Evolutionary conservation across 768 basidiomycete species (phyloP), one percentile per base, ranked within the genome.

Genomic region (Cantharellus anzutake): DNA sequence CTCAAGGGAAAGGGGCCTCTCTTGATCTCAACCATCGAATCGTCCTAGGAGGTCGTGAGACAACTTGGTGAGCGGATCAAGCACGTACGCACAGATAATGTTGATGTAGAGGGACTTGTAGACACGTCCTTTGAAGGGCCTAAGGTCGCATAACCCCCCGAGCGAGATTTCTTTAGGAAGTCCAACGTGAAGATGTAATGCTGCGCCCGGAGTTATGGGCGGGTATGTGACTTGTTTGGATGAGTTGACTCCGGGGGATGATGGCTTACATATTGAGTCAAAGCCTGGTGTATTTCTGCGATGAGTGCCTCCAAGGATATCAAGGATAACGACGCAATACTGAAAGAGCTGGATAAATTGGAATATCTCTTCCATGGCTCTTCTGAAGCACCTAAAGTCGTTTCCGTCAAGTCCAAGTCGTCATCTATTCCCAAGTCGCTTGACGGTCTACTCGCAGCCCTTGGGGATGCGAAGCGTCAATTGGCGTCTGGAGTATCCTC

Each of bases 341-440:
- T 86, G 61, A 90, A 86, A 70, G 88, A 91, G 68, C 75, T 90
- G 3, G 78, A 77, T 37, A 89, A 80, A 71, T 78, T 91, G 60
- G 84, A 88, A 67, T 76, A 79, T 61, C 71, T 83, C 52, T 61
- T 53, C 34, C 44, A 75, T 16, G 65, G 67, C 40, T 66, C 73
- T 2, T 65, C 71, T 5, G 57, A 67, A 29, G 65, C 56, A 41
- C 71, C 50, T 68, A 78, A 75, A 34, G 34, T 84, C 80, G 69
- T 66, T 71, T 50, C 60, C 48, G 62, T 41, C 20, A 63, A 63
- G 42, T 14, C 44, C 4, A 51, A 61, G n/a, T 16, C 63, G 7
- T 16, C 76, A 3, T 76, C 81, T 1, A 74, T 82, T 56, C 68
- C 73, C 35, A 77, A 78, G 60, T 79, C 84, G 16, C 72, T 91